Percentiles rank a stretch among this genome's conserved stretches.
phyloP scores from a whole-genome alignment of 164 flowering plant genomes.

The Aristolochia fimbriata region DNA sequence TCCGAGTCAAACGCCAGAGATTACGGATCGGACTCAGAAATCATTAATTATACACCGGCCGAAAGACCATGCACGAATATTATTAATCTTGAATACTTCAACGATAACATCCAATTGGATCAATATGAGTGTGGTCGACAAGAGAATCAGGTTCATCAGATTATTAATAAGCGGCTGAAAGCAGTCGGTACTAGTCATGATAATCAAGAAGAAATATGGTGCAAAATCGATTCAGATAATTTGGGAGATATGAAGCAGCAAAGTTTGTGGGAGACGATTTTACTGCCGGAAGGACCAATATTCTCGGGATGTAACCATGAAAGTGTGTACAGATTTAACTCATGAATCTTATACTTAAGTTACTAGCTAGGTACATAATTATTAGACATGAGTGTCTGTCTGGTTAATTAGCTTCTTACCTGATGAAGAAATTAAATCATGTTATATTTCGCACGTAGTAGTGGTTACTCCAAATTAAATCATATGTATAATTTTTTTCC shows the following conservation, averaged over 20 bases:
- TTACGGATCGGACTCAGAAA: constrained; percentile 24
- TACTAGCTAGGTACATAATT: too few relatives aligned
- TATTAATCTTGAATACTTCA: not conserved
- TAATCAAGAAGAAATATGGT: not conserved
- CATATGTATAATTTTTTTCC: too few relatives aligned
- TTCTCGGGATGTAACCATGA: constrained; percentile 7
- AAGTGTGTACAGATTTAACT: constrained; percentile 2
- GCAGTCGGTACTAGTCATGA: constrained; percentile 1
- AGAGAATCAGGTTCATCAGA: constrained; percentile 12
- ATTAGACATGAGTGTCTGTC: too few relatives aligned
- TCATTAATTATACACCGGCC: not conserved
- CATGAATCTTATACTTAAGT: not conserved
- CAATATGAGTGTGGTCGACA: not conserved
- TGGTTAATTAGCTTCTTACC: too few relatives aligned
- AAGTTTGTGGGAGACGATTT: not conserved
- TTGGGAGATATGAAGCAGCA: constrained; percentile 3
- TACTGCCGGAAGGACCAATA: not conserved
- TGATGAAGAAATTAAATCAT: too few relatives aligned
- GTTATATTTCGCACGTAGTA: too few relatives aligned
- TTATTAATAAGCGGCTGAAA: constrained; percentile 14
- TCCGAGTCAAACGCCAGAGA: constrained; percentile 36
- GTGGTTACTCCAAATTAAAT: too few relatives aligned
- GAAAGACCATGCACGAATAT: constrained; percentile 4
- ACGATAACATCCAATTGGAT: not conserved
- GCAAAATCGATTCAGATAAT: constrained; percentile 3